Conservation (phyloP, 2,329 filamentous ascomycete species). For the Xylariales sp. region DNA sequence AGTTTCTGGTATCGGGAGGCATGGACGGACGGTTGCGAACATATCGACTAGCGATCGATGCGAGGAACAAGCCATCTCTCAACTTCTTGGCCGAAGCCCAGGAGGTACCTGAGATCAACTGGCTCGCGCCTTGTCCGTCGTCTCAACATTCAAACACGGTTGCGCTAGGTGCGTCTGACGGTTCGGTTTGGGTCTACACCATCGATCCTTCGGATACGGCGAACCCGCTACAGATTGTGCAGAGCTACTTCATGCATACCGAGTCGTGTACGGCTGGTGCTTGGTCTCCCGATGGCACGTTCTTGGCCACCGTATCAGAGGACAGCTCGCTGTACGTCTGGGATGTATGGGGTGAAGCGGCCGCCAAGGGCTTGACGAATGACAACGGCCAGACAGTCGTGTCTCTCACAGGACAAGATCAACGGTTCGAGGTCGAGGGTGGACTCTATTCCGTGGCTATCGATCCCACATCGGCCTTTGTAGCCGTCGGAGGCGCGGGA, state of each 20-base stretch:
- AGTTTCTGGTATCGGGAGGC: constrained; percentile 81
- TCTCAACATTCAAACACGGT: constrained; percentile 70
- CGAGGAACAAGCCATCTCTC: constrained; percentile 43
- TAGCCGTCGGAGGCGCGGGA: constrained; percentile 82
- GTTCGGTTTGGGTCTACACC: constrained; percentile 94
- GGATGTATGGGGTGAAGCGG: constrained; percentile 81
- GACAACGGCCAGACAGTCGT: constrained; percentile 64
- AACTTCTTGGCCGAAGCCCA: constrained; percentile 70
- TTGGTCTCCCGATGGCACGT: constrained; percentile 82
- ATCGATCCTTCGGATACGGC: constrained; percentile 61
- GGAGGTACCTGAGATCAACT: constrained; percentile 94
- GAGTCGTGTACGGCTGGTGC: constrained; percentile 80
- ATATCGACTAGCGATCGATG: constrained; percentile 51
- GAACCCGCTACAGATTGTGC: constrained; percentile 71
- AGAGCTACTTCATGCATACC: constrained; percentile 90
- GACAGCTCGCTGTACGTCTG: constrained; percentile 87
- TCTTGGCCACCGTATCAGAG: constrained; percentile 85
- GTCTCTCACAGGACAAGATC: constrained; percentile 72
- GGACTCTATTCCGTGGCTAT: constrained; percentile 86
- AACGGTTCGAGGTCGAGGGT: constrained; percentile 87
- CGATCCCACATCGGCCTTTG: constrained; percentile 72
- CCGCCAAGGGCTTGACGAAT: constrained; percentile 46
- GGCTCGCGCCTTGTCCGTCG: constrained; percentile 73
- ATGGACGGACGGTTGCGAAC: constrained; percentile 78
- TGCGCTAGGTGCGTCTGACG: constrained; percentile 83